These are phyloP conservation scores for Schizonepeta tenuifolia DNA, from an alignment of 257 asterid genomes.

Conservation along the genomic window DNA sequence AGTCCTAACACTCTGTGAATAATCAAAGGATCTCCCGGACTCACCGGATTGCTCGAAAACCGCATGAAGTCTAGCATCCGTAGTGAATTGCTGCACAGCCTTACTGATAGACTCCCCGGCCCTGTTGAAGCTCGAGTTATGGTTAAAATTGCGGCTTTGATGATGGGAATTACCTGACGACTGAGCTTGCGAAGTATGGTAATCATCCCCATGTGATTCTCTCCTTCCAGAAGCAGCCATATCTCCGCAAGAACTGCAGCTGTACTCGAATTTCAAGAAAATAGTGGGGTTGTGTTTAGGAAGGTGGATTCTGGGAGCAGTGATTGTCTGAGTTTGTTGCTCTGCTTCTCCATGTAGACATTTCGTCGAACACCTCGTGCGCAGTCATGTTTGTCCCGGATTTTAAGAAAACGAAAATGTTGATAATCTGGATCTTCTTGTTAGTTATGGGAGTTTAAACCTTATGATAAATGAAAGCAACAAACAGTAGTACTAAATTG, in stretches of 20 bases:
- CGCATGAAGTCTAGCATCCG: constrained; percentile 56
- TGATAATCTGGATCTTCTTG: background rate
- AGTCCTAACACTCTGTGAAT: constrained; percentile 47
- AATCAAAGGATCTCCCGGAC: constrained; percentile 52
- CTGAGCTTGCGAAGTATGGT: constrained; percentile 38
- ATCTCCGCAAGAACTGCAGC: background rate
- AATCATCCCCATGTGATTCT: constrained; percentile 19
- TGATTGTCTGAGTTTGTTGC: background rate
- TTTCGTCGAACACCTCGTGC: constrained; percentile 23
- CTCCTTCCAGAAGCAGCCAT: constrained; percentile 43
- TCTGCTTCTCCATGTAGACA: constrained; percentile 20
- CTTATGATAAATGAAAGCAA: constrained; percentile 18
- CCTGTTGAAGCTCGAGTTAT: constrained; percentile 24
- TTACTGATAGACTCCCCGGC: constrained; percentile 45
- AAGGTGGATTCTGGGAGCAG: constrained; percentile 13
- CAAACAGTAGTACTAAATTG: background rate
- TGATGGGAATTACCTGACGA: constrained; percentile 50
- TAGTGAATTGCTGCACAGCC: constrained; percentile 58
- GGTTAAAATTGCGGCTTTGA: constrained; percentile 27
- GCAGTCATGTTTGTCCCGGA: constrained; percentile 10
- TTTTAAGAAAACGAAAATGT: background rate
- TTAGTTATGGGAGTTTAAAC: background rate
- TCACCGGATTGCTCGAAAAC: constrained; percentile 60
- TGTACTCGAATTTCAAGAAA: constrained; percentile 2
- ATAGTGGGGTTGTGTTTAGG: background rate